Conservation (phyloP, 805 yeast genomes). For the Sungouiozyma ichnusensis region DNA sequence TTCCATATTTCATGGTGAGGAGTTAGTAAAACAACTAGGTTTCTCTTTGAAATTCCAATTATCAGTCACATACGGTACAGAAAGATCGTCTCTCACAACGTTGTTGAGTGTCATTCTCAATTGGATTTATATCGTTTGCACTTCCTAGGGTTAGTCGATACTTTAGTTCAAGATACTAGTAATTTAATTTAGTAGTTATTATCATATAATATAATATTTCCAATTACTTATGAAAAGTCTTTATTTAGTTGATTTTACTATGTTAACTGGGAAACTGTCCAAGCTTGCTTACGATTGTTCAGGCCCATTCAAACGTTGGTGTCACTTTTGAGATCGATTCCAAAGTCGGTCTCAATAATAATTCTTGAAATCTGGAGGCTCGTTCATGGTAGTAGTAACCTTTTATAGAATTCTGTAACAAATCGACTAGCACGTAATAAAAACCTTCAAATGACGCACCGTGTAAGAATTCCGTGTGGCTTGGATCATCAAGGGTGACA, state of each 20-base stretch:
- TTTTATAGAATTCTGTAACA: slow-evolving; percentile 54
- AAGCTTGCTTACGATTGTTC: no score
- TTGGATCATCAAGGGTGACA: slow-evolving; percentile 37
- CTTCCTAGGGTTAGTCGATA: no score
- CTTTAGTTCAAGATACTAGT: no score
- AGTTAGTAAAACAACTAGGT: slow-evolving; percentile 15
- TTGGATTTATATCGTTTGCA: no score
- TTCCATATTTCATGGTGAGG: no score
- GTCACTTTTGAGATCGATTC: neutral
- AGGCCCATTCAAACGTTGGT: neutral
- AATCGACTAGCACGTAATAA: slow-evolving; percentile 73
- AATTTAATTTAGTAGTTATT: no score
- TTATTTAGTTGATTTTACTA: no score
- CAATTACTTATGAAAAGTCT: no score
- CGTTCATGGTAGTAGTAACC: slow-evolving; percentile 72
- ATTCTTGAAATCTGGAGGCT: slow-evolving; percentile 61
- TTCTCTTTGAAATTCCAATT: neutral
- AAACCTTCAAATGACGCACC: slow-evolving; percentile 83
- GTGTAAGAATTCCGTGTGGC: slow-evolving; percentile 32
- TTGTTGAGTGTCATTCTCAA: slow-evolving; percentile 18
- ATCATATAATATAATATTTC: no score
- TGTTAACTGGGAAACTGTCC: no score
- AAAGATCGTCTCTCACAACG: slow-evolving; percentile 30
- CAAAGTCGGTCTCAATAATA: slow-evolving; percentile 36
- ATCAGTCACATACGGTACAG: slow-evolving; percentile 28